Evolutionary conservation across 2,329 filamentous ascomycete species (phyloP), one percentile per base, ranked within the genome.

Genomic region (Parasarocladium wereldwijsianum): DNA sequence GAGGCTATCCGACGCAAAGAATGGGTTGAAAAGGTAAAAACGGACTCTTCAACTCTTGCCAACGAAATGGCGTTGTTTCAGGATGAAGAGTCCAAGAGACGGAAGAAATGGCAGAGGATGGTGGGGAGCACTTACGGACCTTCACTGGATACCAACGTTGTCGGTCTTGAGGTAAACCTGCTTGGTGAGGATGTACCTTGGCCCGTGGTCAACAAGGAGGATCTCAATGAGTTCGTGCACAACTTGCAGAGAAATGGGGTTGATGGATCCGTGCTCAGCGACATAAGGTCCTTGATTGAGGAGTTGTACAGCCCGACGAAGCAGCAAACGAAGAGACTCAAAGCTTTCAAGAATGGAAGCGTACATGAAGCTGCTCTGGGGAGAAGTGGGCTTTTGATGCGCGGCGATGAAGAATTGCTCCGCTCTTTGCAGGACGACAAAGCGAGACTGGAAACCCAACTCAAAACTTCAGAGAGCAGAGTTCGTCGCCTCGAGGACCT

Each of bases 331-430:
- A 86, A 84, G 51, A 73, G 84, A 34, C 71, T 90, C 6, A 93
- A 87, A 50, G 85, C 84, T 5, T 96, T 98, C 61, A 94, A 94
- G 49, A 90, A 92, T 46, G 90, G 90, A 11, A 96, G 90, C 46
- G 70, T 96, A 21, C 85, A 94, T 43, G 90, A 96, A 48, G 77
- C 78, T n/a, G 73, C 72, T 3, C 67, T 94, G 36, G 84, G 84
- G n/a, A 74, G 79, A 44, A 92, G 82, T 39, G 87, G 84, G 2
- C 66, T 94, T 8, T 57, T 93, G 43, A 70, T 93, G 10, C 75
- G 83, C 22, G 85, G 83, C n/a, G 80, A 90, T 37, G 84, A 93
- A 43, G 86, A 94, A 38, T 61, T 86, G 37, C 66, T 80, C 19
- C 67, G 65, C 46, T 79, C 62, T 39, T 53, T 96, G n/a, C 81